Evolutionary conservation across 768 basidiomycete species (phyloP), one percentile per base, ranked within the genome.

Genomic region (Collybia mongolica): DNA sequence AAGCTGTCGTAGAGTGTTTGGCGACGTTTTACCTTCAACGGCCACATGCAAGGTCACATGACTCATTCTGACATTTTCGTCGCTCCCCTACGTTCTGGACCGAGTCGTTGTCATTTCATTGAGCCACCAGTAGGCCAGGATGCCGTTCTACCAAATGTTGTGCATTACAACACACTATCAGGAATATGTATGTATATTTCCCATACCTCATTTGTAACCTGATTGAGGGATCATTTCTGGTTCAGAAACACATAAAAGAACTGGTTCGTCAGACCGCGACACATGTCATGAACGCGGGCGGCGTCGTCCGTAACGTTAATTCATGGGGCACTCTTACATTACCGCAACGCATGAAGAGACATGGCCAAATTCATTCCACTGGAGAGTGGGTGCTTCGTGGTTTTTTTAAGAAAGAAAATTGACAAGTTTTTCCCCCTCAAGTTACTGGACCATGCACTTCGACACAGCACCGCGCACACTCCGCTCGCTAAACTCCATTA

Each of bases 371-470:
- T 42, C 81, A 86, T 52, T 67, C 65, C 9, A 59, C 80, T 19
- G 92, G 85, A 76, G 92, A 94, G 92, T 93, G 61, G 66, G 92
- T 88, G 6, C 15, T 18, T 29, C 12, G 38, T 42, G 24, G n/a
- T 20, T n/a, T 32, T 41, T 50, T 36, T 5, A 4, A 26, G 29
- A 17, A 46, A 19, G 44, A 46, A 22, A 37, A 2, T 41, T 17
- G 12, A 32, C 45, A 18, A 53, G 46, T 22, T 37, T 20, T 28
- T 17, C 37, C 24, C 43, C 22, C 20, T 11, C 15, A 23, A 95
- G 93, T 59, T 93, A 93, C 65, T 95, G 91, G 91, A 85, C 88
- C 3, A 80, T 96, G 74, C 81, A 91, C 62, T 96, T 94, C 65
- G 93, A 96, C 72, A 82, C 90, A 3, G 87, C 88, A 7, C 93